These are phyloP conservation scores for Mortierella sp. DNA, from an alignment of 371 early-diverging fungal genomes.

Conservation along the genomic window DNA sequence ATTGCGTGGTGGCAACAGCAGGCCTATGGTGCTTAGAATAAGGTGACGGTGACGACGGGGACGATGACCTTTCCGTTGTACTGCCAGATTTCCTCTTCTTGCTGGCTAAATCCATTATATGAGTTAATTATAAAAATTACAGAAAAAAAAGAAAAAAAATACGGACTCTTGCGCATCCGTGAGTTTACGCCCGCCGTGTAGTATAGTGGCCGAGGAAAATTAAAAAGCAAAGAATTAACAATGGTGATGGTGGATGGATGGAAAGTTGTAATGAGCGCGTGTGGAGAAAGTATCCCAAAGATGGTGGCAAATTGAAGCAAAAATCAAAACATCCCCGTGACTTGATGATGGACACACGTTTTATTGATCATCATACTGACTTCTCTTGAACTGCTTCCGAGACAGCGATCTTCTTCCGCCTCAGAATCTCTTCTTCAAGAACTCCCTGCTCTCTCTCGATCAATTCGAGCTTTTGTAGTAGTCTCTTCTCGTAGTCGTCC, in stretches of 20 bases:
- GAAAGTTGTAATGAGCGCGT: neutral
- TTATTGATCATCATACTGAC: neutral
- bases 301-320: constrained; percentile 14
- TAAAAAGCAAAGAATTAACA: neutral
- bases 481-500: constrained; percentile 43
- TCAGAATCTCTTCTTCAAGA: constrained; percentile 26
- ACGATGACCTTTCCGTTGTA: neutral
- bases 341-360: neutral
- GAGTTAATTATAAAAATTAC: neutral
- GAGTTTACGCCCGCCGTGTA: neutral
- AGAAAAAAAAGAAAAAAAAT: neutral
- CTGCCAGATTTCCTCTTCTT: neutral
- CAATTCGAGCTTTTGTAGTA: constrained; percentile 22
- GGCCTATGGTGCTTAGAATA: neutral
- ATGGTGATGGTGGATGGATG: neutral
- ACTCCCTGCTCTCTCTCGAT: constrained; percentile 39
- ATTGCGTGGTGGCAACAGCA: neutral
- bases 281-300: neutral
- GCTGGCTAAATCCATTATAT: neutral
- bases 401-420: constrained; percentile 17
- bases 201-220: neutral
- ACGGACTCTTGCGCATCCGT: neutral
- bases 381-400: constrained; percentile 9
- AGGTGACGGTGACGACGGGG: neutral
- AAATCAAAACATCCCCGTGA: constrained; percentile 6